Base-by-base conservation (phyloP, 2,329 filamentous ascomycete species). In the Penicillium hesseltinei region DNA sequence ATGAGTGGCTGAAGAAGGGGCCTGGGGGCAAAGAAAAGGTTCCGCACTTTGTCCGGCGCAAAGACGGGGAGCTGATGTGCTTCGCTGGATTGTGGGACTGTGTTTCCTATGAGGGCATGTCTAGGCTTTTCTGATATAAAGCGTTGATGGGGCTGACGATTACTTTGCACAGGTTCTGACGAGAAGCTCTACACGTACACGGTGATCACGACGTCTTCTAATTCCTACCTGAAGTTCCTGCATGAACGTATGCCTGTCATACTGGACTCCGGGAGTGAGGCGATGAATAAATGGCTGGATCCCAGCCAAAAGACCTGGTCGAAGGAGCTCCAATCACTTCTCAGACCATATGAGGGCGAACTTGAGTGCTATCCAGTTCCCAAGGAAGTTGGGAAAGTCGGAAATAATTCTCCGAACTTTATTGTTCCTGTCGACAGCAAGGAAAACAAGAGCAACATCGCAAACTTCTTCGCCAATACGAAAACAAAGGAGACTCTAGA, bases 241-340 rank as follows among this genome's bases (percentile, higher is more conserved):
- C 94, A 99, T 71, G 89, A 96, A 69, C 87, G 94, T 17, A 99
- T 99, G 94, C 94, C 94, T 0, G 93, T 96, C 6, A 90, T 97
- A 31, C 74, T 99, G 0, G 87, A 97, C 6, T 86, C 89, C 5
- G 86, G 86, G 4, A 91, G 88, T 0, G 82, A 89, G 1, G 83
- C 80, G 11, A 80, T 96, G 69, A 82, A 78, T 53, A 85, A 73
- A 5, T 97, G 92, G 92, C 80, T 97, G 19, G 89, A 97, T 70
- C 91, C 91, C 0, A 76, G 72, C 2, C 82, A 83, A 19, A 78
- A 81, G 23, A 85, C 87, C 58, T 97, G 94, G 93, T 88, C 84
- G 3, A 81, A 80, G 51, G 89, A 94, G 54, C 78, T 97, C 29
- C 92, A 97, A 71, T 80, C 80, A 0, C 77, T 96, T 0, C 78